These are phyloP conservation scores for Pseudopyrenochaeta lycopersici DNA, from an alignment of 2,329 filamentous ascomycete genomes.

Conservation along the genomic window DNA sequence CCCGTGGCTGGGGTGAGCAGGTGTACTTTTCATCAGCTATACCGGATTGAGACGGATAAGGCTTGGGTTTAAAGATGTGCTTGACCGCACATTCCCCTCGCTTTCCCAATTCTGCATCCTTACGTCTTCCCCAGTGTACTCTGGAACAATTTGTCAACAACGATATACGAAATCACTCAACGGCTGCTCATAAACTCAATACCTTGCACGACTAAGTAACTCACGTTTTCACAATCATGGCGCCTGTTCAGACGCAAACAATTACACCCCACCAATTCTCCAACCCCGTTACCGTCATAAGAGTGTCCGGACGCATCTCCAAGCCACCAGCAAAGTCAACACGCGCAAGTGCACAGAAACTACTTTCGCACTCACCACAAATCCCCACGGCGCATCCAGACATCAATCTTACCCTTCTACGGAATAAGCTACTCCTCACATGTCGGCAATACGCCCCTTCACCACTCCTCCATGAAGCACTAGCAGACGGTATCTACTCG, in stretches of 20 bases:
- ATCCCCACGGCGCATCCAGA: conserved; percentile 32
- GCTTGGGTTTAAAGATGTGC: conserved; percentile 26
- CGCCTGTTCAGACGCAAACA: conserved; percentile 38
- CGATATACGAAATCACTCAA: not conserved
- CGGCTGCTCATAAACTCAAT: not conserved
- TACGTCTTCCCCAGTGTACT: not conserved
- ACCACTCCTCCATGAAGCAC: conserved; percentile 25
- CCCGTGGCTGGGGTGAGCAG: conserved; percentile 27
- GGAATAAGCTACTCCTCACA: conserved; percentile 36
- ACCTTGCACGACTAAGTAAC: conserved; percentile 1
- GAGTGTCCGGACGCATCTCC: conserved; percentile 24
- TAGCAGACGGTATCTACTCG: conserved; percentile 36
- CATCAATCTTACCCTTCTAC: conserved; percentile 35
- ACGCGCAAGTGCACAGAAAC: conserved; percentile 23
- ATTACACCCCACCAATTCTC: conserved; percentile 28
- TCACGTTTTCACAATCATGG: conserved; percentile 18
- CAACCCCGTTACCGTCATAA: conserved; percentile 29
- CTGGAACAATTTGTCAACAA: not conserved
- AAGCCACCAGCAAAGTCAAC: conserved; percentile 30
- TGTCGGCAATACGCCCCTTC: conserved; percentile 31
- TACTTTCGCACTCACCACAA: conserved; percentile 33
- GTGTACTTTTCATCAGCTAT: conserved; percentile 25
- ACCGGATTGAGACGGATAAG: conserved; percentile 22
- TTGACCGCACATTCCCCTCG: conserved; percentile 30
- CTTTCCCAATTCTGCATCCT: conserved; percentile 6